Base-by-base conservation (phyloP, 2,329 filamentous ascomycete genomes). In the Zymoseptoria passerinii region DNA sequence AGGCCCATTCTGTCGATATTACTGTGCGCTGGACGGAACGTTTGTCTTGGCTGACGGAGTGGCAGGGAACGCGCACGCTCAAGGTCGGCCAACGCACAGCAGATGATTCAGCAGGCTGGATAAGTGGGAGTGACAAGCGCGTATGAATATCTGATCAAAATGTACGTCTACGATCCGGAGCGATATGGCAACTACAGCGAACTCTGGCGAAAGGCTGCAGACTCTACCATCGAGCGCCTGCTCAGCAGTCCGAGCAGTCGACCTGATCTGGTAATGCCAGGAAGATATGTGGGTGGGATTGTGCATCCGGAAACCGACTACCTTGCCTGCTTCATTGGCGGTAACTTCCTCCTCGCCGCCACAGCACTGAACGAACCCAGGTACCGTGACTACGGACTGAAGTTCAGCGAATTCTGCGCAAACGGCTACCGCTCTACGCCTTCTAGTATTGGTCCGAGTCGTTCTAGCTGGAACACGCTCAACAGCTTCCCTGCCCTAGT, bases 111-210 rank as follows among this genome's bases (percentile, higher is more conserved):
- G 70, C 68, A 44, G 69, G 70, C 16, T 73, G 70, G 69, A 67
- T 66, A 18, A 65, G 63, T 8, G 65, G 70, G 16, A 67, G 69
- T 44, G 70, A 72, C 55, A 67, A 67, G 63, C 3, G 67, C 66
- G n/a, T 68, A 71, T 55, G 68, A 72, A 50, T 72, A 72, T 51
- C 63, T 71, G 4, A 65, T 72, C 57, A 72, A 72, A 55, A 67
- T 66, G 58, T 70, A 69, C 55, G 65, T 68, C 40, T 71, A 72
- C 59, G 64, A 71, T 27, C 65, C 66, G 2, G 52, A 50, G 4
- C 44, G 57, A n/a, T 58, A 58, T 48, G 53, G 55, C 0, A 60
- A 65, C 13, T 71, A 71, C 60, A 63, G 63, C 18, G 44, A 61
- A 8, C 65, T 69, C 48, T 72, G 67, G 65, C 52, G 64, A 1